Base-by-base conservation (phyloP, 768 basidiomycete genomes). In the Phaeotremella fagi region DNA sequence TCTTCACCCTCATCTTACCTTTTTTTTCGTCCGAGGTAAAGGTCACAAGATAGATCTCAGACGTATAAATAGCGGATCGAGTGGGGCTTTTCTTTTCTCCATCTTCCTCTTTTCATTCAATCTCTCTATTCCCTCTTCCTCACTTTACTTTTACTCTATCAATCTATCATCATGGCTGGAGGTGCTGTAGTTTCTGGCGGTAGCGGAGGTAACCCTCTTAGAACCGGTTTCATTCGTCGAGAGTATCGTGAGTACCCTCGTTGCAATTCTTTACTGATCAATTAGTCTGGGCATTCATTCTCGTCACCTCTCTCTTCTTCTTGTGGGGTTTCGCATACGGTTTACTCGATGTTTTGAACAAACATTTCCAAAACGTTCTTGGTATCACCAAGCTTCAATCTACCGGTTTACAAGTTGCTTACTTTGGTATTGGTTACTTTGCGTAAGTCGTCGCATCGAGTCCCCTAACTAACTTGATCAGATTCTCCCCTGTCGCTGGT, bases 291-390 rank as follows among this genome's bases (percentile, higher is more conserved):
- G 78, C 85, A 6, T 87, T 85, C 68, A 76, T 77, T 33, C 80
- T 87, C 50, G 83, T 88, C 54, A 87, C 85, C 18, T 81, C 84
- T 11, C 77, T 87, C 27, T 87, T 87, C 78, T 86, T 87, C 74
- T 83, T 85, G 25, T 85, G 83, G 82, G 61, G 72, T 57, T 70
- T 75, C 67, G 59, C 69, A 22, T 72, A 68, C 54, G 69, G 55
- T 41, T 59, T 75, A 41, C 45, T 77, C 27, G 59, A 67, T 55
- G 60, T 60, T 48, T 52, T 71, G 45, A 73, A 67, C 71, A 81
- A 84, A 43, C 85, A 87, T 75, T 87, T 87, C 75, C 85, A 86
- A 75, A 71, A 72, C 2, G 80, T 85, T 33, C 85, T 87, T 66
- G 77, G 78, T 11, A 85, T 88, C 68, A 75, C 77, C 33, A 85